Base-by-base conservation (phyloP, 352 stramenopile genomes). In the Globisporangium radiosum region DNA sequence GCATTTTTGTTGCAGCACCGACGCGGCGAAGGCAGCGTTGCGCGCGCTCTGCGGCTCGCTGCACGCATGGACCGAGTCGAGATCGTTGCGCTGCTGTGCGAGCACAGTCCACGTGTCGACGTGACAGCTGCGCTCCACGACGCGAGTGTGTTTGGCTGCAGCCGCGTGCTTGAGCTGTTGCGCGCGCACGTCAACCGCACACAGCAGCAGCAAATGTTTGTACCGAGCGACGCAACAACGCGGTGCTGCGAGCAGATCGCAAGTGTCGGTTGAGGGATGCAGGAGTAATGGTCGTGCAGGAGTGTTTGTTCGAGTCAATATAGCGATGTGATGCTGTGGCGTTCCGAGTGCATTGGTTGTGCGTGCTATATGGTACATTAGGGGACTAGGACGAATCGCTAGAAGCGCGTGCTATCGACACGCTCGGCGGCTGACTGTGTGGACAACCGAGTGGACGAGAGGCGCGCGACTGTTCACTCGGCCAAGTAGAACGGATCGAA, bases 401-500 rank as follows among this genome's bases (percentile, higher is more conserved):
- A 33, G 25, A 33, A 33, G 2, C 25, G 25, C 25, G 25, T 33
- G 25, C 25, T 33, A 33, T 33, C 25, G 25, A 33, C 25, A 33
- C 25, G 25, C 25, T 33, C 25, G 25, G 25, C 25, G 25, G 25
- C 2, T 33, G 25, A 33, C 25, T 33, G 25, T 33, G 2, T 33
- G 25, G 25, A 33, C 25, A 3, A 3, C 25, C 25, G 25, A 33
- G 25, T 33, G 25, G 25, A 33, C 25, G 25, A 33, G 25, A 33
- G 25, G 25, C 25, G 25, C 25, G 25, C 25, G 25, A 3, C 25
- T 33, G 25, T 38, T 63, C 50, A 63, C 9, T 63, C 57, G 36
- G 38, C 37, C 15, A 64, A 19, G 56, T 79, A 81, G 57, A 78
- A 81, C 33, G 75, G 64, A 49, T 85, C 75, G 10, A 71, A 61